Conservation (phyloP, 75 land plant genomes). For the Sequoiadendron giganteum region DNA sequence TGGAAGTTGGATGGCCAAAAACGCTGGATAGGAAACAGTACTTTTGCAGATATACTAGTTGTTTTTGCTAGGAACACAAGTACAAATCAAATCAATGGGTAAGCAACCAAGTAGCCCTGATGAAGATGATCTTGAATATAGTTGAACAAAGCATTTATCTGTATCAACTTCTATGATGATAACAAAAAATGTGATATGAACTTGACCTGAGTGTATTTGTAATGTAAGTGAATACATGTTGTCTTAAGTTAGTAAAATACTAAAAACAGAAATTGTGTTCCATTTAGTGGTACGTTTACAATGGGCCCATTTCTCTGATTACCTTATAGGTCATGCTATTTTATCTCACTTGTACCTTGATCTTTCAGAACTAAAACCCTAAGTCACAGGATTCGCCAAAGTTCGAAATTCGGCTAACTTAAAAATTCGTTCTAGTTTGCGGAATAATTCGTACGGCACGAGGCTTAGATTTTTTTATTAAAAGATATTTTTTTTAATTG, state of each 20-base stretch:
- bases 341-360: not conserved
- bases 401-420: no score
- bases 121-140: not conserved
- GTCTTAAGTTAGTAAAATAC: not conserved
- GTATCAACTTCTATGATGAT: not conserved
- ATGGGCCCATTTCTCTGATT: not conserved
- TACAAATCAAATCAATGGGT: slow-evolving; percentile 95
- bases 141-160: not conserved
- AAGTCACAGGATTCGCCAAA: no score
- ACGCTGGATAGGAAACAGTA: slow-evolving; percentile 97
- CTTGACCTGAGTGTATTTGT: not conserved
- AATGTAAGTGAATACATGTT: not conserved
- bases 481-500: no score
- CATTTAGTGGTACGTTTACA: not conserved
- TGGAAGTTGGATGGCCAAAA: slow-evolving; percentile 93
- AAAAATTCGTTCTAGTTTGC: no score
- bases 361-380: not conserved
- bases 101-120: not conserved
- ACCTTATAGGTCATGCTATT: not conserved
- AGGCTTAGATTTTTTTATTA: no score
- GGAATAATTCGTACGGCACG: no score
- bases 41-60: slow-evolving; percentile 87
- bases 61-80: slow-evolving; percentile 80
- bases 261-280: not conserved
- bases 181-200: not conserved